Percentiles rank a stretch among this genome's conserved stretches.
phyloP scores from a whole-genome alignment of 345 rosid species.

The Euphorbia pulcherrima region DNA sequence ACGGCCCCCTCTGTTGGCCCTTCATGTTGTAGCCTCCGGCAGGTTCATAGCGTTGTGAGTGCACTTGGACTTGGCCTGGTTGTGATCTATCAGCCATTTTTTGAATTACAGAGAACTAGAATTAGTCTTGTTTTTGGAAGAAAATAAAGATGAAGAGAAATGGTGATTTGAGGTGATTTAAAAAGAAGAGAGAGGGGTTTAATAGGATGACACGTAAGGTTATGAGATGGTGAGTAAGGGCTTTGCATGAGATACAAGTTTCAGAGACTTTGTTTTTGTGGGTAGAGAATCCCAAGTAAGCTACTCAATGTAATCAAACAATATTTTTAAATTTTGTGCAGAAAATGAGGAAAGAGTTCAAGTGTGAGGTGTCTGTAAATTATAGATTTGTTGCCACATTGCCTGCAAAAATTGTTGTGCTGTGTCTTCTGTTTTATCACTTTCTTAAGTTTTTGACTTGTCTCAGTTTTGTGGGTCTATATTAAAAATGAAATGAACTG shows the following conservation, averaged over 20 bases:
- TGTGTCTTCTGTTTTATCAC: not conserved
- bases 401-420: constrained; percentile 2
- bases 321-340: too few relatives aligned
- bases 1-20: constrained; percentile 44
- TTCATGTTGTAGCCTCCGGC: constrained; percentile 20
- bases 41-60: constrained; percentile 44
- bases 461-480: not conserved
- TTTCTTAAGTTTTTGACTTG: not conserved
- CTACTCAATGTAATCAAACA: not conserved
- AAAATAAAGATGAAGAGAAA: too few relatives aligned
- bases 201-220: constrained; percentile 15
- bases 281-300: not conserved
- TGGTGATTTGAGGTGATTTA: constrained; percentile 7
- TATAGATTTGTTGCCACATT: constrained; percentile 10
- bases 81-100: constrained; percentile 30
- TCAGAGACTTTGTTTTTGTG: constrained; percentile 12
- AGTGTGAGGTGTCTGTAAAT: not conserved
- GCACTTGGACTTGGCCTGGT: constrained; percentile 59
- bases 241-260: constrained; percentile 69
- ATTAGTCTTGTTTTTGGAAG: too few relatives aligned
- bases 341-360: not conserved
- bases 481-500: too few relatives aligned
- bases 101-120: not conserved
- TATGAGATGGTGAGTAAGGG: constrained; percentile 47
- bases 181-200: constrained; percentile 13